Conservation (phyloP, 1,139 yeast genomes). For the Hansenula sp. region DNA sequence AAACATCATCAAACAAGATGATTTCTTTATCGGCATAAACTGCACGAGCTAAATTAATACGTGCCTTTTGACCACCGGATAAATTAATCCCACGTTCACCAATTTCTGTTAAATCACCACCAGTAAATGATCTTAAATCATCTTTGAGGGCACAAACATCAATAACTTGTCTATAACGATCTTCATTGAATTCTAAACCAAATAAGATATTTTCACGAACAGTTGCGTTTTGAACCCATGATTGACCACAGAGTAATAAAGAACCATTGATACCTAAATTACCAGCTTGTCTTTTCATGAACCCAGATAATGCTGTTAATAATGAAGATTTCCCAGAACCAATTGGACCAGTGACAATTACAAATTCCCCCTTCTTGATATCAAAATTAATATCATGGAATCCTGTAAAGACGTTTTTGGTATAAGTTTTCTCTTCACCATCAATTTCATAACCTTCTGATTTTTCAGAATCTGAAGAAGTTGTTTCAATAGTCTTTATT, state of each 20-base stretch:
- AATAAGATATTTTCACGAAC: constrained; percentile 72
- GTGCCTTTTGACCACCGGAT: constrained; percentile 92
- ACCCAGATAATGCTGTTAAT: constrained; percentile 43
- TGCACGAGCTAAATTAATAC: constrained; percentile 72
- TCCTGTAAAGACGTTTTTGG: constrained; percentile 31
- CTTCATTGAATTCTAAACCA: constrained; percentile 56
- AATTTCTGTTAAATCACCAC: constrained; percentile 82
- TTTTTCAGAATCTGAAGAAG: constrained; percentile 4
- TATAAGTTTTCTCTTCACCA: constrained; percentile 3
- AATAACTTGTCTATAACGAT: constrained; percentile 52
- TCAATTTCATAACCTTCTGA: not conserved
- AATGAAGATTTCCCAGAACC: constrained; percentile 49
- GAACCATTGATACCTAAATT: constrained; percentile 36
- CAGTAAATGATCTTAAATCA: constrained; percentile 70
- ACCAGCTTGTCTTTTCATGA: constrained; percentile 45
- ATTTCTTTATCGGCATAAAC: constrained; percentile 70
- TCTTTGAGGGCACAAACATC: constrained; percentile 63
- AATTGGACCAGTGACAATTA: constrained; percentile 45
- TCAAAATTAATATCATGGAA: constrained; percentile 35
- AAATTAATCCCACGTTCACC: constrained; percentile 92
- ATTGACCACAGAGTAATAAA: constrained; percentile 41
- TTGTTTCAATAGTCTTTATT: constrained; percentile 6
- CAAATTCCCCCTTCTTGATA: constrained; percentile 39
- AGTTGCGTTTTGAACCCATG: constrained; percentile 87
- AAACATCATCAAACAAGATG: constrained; percentile 75